Evolutionary conservation across 78 protist genomes (phyloP).

Genomic region (Planoprotostelium fungivorum): DNA sequence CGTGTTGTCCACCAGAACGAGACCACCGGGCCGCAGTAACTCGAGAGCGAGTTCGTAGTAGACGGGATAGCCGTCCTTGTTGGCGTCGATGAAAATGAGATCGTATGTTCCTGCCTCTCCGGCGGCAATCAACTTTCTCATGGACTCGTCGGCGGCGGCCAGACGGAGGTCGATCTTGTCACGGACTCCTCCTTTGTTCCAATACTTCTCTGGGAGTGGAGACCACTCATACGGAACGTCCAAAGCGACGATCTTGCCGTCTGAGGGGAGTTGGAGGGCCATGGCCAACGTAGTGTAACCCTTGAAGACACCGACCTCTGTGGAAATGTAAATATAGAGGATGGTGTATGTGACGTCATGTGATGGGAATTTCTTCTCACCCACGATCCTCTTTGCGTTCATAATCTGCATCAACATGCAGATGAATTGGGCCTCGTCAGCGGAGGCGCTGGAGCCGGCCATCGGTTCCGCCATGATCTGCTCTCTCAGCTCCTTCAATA

Average conservation of each 20-base stretch:
- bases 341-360: too few species aligned
- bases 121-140: constrained; percentile 29
- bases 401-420: constrained; percentile 15
- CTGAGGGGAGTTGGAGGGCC: constrained; percentile 61
- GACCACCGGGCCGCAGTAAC: constrained; percentile 60
- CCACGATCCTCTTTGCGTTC: constrained; percentile 35
- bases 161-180: constrained; percentile 55
- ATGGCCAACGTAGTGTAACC: constrained; percentile 53
- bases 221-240: constrained; percentile 66
- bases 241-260: constrained; percentile 52
- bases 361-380: not conserved
- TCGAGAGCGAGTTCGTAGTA: constrained; percentile 61
- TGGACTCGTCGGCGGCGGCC: constrained; percentile 60
- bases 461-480: not conserved
- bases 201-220: constrained; percentile 23
- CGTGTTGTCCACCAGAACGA: constrained; percentile 65
- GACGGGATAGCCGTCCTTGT: constrained; percentile 46
- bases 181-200: constrained; percentile 63
- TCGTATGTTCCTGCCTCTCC: constrained; percentile 58
- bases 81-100: constrained; percentile 78
- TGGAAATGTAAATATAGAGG: not conserved
- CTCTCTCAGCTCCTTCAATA: not conserved
- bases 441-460: not conserved
- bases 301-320: constrained; percentile 72
- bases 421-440: not conserved